phyloP scores from a whole-genome alignment of 2,329 filamentous ascomycete species.

The Lecanicillium sp. region DNA sequence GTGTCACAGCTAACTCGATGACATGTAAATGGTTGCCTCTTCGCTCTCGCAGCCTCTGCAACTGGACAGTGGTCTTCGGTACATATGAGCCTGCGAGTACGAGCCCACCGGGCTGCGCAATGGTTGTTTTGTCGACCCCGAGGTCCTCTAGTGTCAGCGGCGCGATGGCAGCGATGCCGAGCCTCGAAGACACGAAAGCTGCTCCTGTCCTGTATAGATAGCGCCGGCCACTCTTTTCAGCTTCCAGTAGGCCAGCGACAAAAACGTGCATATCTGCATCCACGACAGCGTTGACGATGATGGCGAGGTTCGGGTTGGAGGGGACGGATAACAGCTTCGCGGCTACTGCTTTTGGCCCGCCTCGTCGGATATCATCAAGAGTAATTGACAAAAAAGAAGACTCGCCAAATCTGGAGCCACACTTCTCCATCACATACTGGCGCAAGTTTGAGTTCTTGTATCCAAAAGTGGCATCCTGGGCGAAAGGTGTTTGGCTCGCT shows the following conservation, averaged over 20 bases:
- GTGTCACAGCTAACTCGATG: constrained; percentile 17
- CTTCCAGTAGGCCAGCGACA: constrained; percentile 40
- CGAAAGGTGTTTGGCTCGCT: constrained; percentile 47
- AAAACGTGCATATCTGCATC: constrained; percentile 52
- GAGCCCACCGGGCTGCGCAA: constrained; percentile 36
- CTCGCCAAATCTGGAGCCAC: constrained; percentile 25
- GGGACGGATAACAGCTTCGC: constrained; percentile 27
- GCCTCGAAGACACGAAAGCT: constrained; percentile 37
- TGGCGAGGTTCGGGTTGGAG: constrained; percentile 29
- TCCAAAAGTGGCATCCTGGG: constrained; percentile 51
- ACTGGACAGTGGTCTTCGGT: constrained; percentile 46
- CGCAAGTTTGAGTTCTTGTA: constrained; percentile 44
- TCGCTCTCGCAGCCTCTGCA: constrained; percentile 17
- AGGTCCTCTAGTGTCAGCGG: constrained; percentile 42
- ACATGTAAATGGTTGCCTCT: constrained; percentile 15
- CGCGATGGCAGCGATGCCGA: constrained; percentile 44
- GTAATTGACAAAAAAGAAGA: constrained; percentile 24
- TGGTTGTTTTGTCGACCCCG: constrained; percentile 20
- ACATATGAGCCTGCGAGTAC: constrained; percentile 50
- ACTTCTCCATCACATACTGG: constrained; percentile 47
- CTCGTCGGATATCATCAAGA: constrained; percentile 25
- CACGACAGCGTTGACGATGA: constrained; percentile 48
- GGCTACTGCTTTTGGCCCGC: constrained; percentile 22
- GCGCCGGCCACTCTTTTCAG: constrained; percentile 25
- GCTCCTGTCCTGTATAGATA: constrained; percentile 35